These are phyloP conservation scores for Alternaria longipes DNA, from an alignment of 2,329 filamentous ascomycete species.

Conservation along the genomic window DNA sequence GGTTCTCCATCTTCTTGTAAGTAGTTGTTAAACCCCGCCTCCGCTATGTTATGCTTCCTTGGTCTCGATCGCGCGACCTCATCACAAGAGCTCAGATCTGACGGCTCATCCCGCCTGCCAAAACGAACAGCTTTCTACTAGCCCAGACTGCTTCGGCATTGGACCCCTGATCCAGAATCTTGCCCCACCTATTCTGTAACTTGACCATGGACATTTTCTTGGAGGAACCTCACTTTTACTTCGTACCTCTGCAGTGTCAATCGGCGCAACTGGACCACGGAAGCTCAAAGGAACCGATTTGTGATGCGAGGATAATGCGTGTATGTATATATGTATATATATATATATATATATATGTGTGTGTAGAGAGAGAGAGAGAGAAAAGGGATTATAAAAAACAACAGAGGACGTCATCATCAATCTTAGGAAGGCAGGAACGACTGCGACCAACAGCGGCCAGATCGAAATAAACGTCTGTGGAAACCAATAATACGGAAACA, in stretches of 20 bases:
- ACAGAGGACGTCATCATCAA: not conserved
- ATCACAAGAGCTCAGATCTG: not conserved
- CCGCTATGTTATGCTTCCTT: not conserved
- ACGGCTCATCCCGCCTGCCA: not conserved
- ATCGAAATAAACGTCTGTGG: not conserved
- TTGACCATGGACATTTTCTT: conserved; percentile 6
- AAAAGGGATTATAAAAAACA: not conserved
- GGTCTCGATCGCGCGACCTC: no score
- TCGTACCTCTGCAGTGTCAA: not conserved
- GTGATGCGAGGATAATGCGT: not conserved
- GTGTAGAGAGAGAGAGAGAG: no score
- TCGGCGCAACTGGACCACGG: not conserved
- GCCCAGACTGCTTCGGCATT: conserved; percentile 6
- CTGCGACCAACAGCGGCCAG: not conserved
- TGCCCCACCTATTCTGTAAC: conserved; percentile 16
- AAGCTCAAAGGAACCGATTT: not conserved
- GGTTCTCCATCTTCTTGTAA: not conserved
- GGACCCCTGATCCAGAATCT: conserved; percentile 4
- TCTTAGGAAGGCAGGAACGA: not conserved
- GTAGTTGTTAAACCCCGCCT: not conserved
- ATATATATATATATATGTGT: no score
- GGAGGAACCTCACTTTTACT: conserved; percentile 18
- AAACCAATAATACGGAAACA: not conserved
- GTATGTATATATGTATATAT: no score
- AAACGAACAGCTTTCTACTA: not conserved